phyloP scores from a whole-genome alignment of 176 grass and related monocot species.

The Ampelocalamus luodianensis region DNA sequence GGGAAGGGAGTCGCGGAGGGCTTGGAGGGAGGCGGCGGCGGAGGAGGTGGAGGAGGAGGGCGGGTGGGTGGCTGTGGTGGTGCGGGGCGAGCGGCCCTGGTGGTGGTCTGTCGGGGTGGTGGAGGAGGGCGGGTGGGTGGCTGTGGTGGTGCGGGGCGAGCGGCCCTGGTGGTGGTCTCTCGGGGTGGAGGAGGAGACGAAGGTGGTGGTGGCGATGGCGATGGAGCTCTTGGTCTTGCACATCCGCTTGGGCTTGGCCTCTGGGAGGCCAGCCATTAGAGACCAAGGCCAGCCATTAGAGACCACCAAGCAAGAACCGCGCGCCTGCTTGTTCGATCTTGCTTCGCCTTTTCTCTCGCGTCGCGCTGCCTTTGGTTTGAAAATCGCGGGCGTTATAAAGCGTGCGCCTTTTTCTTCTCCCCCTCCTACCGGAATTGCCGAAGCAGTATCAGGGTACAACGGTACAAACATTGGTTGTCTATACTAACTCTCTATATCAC shows the following conservation, averaged over 20 bases:
- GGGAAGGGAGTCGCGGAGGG: constrained; percentile 66
- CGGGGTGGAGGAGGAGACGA: constrained; percentile 10
- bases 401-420: too few species aligned
- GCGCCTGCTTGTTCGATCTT: too few species aligned
- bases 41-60: constrained; percentile 35
- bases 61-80: background rate
- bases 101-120: constrained; percentile 10
- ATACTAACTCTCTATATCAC: too few species aligned
- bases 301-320: background rate
- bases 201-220: constrained; percentile 50
- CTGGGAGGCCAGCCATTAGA: constrained; percentile 34
- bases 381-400: too few species aligned
- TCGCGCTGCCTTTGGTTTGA: too few species aligned
- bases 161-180: background rate
- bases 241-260: constrained; percentile 45
- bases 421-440: too few species aligned
- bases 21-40: constrained; percentile 46
- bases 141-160: background rate
- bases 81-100: background rate
- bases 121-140: constrained; percentile 12
- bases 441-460: too few species aligned
- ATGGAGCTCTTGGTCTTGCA: constrained; percentile 70
- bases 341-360: too few species aligned
- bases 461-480: too few species aligned
- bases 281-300: constrained; percentile 33